A percentile compares a stretch with the other conserved stretches of the same genome.
These are phyloP conservation scores for Roridomyces roridus DNA, from an alignment of 768 basidiomycete species.

Conservation along the genomic window DNA sequence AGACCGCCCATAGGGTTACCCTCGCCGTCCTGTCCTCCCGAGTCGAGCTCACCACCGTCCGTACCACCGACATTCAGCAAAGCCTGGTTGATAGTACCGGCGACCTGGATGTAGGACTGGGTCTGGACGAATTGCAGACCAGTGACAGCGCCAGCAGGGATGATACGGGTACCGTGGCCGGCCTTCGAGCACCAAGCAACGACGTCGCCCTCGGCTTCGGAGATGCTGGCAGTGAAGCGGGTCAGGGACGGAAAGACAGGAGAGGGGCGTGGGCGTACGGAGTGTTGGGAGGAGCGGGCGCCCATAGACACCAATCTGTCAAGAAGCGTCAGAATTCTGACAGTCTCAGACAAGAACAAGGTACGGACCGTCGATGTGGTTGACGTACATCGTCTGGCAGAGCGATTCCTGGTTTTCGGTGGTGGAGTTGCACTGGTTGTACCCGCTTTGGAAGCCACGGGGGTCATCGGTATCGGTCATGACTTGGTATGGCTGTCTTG, in stretches of 20 bases:
- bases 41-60: no score
- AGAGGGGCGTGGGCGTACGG: no score
- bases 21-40: slow-evolving; percentile 61
- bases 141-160: no score
- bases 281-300: slow-evolving; percentile 49
- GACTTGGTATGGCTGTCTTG: slow-evolving; percentile 53
- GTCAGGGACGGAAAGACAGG: no score
- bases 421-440: slow-evolving; percentile 66
- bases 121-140: no score
- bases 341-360: neutral
- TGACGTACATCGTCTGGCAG: slow-evolving; percentile 54
- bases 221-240: no score
- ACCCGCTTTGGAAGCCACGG: slow-evolving; percentile 64
- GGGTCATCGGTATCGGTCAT: slow-evolving; percentile 41
- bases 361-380: slow-evolving; percentile 53
- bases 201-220: slow-evolving; percentile 63
- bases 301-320: slow-evolving; percentile 71
- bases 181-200: no score
- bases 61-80: slow-evolving; percentile 10
- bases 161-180: no score
- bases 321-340: neutral
- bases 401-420: slow-evolving; percentile 54
- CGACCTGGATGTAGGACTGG: slow-evolving; percentile 60
- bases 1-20: slow-evolving; percentile 66
- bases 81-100: slow-evolving; percentile 66